Base-by-base conservation (phyloP, 192 early-diverging fungal species). In the Globomyces pollinis-pini region DNA sequence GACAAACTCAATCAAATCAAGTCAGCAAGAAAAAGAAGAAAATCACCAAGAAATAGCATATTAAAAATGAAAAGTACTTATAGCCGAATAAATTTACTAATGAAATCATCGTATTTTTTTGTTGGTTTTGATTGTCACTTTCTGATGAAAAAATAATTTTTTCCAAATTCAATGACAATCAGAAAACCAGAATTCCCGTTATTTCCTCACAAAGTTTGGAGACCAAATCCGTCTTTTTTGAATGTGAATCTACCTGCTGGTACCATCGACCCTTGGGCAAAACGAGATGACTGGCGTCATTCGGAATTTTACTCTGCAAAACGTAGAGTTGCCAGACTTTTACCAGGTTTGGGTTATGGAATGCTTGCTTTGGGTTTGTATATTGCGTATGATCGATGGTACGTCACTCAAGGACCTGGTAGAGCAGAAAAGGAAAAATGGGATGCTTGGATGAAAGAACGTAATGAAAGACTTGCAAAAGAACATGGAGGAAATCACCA, bases 301-400 rank as follows among this genome's bases (percentile, higher is more conserved):
- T 32, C 72, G 54, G 20, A 35, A 30, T 77, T 73, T 66, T 77
- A 64, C 50, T 64, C 63, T 2, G 35, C 29, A 6, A 20, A 16
- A 3, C 66, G 59, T 29, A 51, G 75, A 31, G 26, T 69, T 15
- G 38, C 57, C 13, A 47, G 30, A 49, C 36, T 73, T 33, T 50
- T 68, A 16, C 75, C 71, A n/a, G 75, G 75, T 26, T 57, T 77
- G 3, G 67, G 64, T 16, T 43, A 70, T 38, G 75, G 61, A 11
- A n/a, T 39, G 1, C 62, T 57, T 0, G 51, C 62, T 12, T 69
- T 77, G 63, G 68, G 52, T 3, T 35, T 63, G n/a, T 77, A 73
- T 59, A 43, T 70, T n/a, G 65, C 58, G 2, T 77, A 77, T 60
- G 75, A 77, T 58, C 41, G 65, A 39, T 77, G 75, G 75, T 73